These are phyloP conservation scores for Akebia trifoliata DNA, from an alignment of 164 flowering plant species.

Conservation along the genomic window DNA sequence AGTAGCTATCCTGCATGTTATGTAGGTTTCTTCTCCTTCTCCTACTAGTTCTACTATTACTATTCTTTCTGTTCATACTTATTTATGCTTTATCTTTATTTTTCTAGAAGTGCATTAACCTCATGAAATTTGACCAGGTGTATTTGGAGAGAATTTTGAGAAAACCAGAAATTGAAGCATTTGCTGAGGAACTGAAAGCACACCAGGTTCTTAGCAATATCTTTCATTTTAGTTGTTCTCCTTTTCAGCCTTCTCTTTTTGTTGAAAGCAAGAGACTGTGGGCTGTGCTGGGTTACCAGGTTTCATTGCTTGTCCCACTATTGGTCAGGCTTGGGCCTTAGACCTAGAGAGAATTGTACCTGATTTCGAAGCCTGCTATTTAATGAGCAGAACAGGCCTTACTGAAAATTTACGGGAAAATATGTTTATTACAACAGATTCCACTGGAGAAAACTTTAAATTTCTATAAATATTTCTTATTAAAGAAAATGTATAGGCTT, in stretches of 20 bases:
- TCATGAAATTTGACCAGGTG: conserved; percentile 45
- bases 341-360: too few species aligned
- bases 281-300: too few species aligned
- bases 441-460: too few species aligned
- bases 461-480: background rate
- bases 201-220: conserved; percentile 63
- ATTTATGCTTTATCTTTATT: background rate
- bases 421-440: background rate
- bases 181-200: conserved; percentile 83
- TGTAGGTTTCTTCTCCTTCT: background rate
- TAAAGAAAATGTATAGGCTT: background rate
- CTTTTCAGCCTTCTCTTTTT: background rate
- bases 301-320: too few species aligned
- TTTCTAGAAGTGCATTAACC: background rate
- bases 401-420: background rate
- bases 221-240: background rate
- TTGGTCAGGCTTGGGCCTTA: too few species aligned
- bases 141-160: conserved; percentile 96
- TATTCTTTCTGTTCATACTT: background rate
- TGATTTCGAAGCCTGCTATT: background rate
- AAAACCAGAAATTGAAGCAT: conserved; percentile 99
- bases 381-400: background rate
- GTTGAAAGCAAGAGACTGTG: background rate
- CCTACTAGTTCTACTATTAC: background rate
- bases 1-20: background rate